Evolutionary conservation across 225 moss, liverwort and hornwort genomes (phyloP), one percentile per base, ranked within the genome.

Genomic region (Thuidium tamariscinum): DNA sequence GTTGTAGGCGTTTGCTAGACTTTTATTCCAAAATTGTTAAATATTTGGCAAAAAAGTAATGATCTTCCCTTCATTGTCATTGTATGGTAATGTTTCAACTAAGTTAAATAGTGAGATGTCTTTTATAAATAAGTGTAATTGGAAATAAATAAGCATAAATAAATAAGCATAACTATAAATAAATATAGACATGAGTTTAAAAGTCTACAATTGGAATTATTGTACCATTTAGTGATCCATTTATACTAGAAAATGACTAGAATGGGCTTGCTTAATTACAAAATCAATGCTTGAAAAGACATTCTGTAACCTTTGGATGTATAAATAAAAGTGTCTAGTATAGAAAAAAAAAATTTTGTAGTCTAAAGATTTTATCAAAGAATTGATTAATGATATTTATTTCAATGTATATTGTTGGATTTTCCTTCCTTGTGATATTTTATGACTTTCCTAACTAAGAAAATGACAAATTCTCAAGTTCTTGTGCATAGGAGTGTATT

Each of bases 401-500:
- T 17, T 46, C 30, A 71, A 46, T 18, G 44, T 30, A 72, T 48
- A 3, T 6, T 72, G 11, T 72, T 46, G 11, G 1, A 46, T 18
- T 46, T 48, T 73, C 6, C 19, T 48, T 48, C 1, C 4, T 48
- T 48, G 7, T 18, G 5, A 48, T 48, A 19, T 30, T 48, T 48
- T 46, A 18, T 30, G 11, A 19, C 18, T 48, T 32, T 29, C 0
- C 1, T 32, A 20, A 0, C 3, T 3, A 32, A 11, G 48, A 7
- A 73, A 73, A 73, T 48, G 19, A 0, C 6, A 48, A 48, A 48
- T 48, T 6, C 12, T 48, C 0, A 0, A 17, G 11, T 48, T 48
- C 5, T 0, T 4, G 0, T 72, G 2, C 2, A 27, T 49, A 1
- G 1, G 0, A 30, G 18, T 46, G 2, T 10, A 18, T 11, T 72